A percentile compares a stretch with the other conserved stretches of the same genome.
phyloP scores from a whole-genome alignment of 164 flowering plant species.

The Nelumbo lutea region DNA sequence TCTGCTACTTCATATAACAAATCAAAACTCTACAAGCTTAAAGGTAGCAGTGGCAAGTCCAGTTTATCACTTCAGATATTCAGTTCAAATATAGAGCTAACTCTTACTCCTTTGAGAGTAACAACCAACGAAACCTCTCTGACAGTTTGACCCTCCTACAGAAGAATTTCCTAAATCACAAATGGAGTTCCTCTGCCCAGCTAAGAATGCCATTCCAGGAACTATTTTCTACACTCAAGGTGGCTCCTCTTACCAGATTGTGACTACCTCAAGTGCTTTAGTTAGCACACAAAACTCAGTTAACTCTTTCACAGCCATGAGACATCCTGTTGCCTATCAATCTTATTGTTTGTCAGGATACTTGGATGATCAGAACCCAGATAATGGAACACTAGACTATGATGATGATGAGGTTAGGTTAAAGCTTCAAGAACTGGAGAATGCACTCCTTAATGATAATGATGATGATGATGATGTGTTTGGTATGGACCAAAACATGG shows the following conservation, averaged over 20 bases:
- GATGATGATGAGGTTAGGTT: conserved; percentile 51
- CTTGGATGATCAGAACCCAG: conserved; percentile 41
- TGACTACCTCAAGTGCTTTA: conserved; percentile 20
- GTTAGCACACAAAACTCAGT: conserved; percentile 19
- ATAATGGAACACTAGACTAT: conserved; percentile 29
- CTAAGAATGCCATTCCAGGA: conserved; percentile 26
- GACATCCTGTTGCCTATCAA: conserved; percentile 17
- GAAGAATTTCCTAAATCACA: conserved; percentile 30
- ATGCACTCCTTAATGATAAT: conserved; percentile 56
- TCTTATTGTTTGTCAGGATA: conserved; percentile 29
- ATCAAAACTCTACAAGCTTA: conserved; percentile 34
- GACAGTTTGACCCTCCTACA: conserved; percentile 33
- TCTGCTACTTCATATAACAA: conserved; percentile 42
- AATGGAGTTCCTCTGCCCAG: conserved; percentile 22
- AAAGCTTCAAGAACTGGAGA: conserved; percentile 81
- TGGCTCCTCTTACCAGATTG: conserved; percentile 23
- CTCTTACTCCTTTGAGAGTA: conserved; percentile 37
- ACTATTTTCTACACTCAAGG: conserved; percentile 23
- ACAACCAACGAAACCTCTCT: conserved; percentile 48
- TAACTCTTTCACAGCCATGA: conserved; percentile 10
- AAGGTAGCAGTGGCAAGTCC: conserved; percentile 29
- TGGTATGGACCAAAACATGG: conserved; percentile 41
- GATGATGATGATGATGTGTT: conserved; percentile 32
- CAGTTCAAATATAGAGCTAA: conserved; percentile 28
- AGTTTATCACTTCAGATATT: conserved; percentile 32